These are phyloP conservation scores for Schoenoplectus triqueter DNA, from an alignment of 202 grass and related monocot species.

Conservation along the genomic window DNA sequence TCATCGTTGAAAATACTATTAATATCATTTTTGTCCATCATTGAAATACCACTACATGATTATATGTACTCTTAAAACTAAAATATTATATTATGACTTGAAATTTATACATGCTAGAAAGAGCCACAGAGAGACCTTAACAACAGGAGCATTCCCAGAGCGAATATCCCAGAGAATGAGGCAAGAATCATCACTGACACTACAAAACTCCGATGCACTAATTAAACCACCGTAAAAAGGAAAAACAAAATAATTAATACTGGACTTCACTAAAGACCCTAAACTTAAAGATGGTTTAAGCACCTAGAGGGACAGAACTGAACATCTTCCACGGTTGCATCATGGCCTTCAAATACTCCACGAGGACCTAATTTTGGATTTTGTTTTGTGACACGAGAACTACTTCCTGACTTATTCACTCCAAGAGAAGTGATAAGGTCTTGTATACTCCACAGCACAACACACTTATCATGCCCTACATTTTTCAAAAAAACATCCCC, in stretches of 20 bases:
- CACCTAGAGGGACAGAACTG: constrained; percentile 96
- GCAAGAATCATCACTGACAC: constrained; percentile 93
- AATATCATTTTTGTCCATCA: too few species aligned
- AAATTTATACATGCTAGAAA: not conserved
- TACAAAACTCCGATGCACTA: constrained; percentile 95
- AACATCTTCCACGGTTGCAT: constrained; percentile 93
- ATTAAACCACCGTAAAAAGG: constrained; percentile 34
- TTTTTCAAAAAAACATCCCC: constrained; percentile 12
- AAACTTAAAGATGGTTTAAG: constrained; percentile 23
- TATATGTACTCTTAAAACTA: not conserved
- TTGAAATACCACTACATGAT: not conserved
- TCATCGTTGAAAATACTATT: not conserved
- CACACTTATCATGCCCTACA: constrained; percentile 87
- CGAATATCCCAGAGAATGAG: constrained; percentile 99
- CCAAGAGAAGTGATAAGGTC: constrained; percentile 75
- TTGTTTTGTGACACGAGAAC: constrained; percentile 58
- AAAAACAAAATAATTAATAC: constrained; percentile 35
- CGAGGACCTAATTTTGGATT: constrained; percentile 77
- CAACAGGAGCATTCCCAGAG: constrained; percentile 71
- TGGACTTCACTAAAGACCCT: not conserved
- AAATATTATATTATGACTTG: constrained; percentile 1
- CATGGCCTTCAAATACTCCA: constrained; percentile 86
- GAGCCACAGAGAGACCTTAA: constrained; percentile 61
- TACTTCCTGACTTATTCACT: constrained; percentile 52
- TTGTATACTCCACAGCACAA: constrained; percentile 92